Evolutionary conservation across 2,329 filamentous ascomycete genomes (phyloP).

Genomic region (Didymosphaeria variabile): DNA sequence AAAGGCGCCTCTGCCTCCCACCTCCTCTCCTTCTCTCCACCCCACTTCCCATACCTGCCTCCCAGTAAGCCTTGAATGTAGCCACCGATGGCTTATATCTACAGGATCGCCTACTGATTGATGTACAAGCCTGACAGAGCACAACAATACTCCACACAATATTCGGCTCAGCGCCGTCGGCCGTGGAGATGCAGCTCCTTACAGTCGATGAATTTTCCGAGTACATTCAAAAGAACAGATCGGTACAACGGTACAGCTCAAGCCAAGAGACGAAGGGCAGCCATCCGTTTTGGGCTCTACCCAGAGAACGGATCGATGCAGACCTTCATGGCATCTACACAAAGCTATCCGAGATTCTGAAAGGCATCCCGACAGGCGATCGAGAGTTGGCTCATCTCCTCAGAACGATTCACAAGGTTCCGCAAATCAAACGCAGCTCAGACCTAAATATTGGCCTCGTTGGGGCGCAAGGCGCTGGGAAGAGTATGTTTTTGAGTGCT

Average conservation of each 20-base stretch:
- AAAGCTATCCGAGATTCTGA: not conserved
- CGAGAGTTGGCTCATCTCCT: constrained; percentile 25
- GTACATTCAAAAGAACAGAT: not conserved
- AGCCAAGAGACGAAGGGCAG: constrained; percentile 6
- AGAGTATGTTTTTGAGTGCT: constrained; percentile 29
- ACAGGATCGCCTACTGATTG: not conserved
- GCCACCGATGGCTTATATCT: not conserved
- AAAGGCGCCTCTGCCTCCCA: not conserved
- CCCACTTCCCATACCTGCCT: too few relatives aligned
- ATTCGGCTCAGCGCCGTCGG: not conserved
- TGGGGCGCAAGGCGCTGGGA: constrained; percentile 35
- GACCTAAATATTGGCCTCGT: constrained; percentile 27
- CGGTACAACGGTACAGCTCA: constrained; percentile 8
- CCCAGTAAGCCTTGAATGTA: not conserved
- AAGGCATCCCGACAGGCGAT: constrained; percentile 16
- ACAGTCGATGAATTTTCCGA: constrained; percentile 17
- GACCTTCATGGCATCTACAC: constrained; percentile 9
- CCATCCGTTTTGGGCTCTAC: constrained; percentile 15
- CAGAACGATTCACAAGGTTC: constrained; percentile 14
- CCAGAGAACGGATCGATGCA: constrained; percentile 6
- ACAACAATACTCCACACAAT: not conserved
- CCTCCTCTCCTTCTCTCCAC: not conserved
- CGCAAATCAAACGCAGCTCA: constrained; percentile 19
- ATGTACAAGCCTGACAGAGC: not conserved
- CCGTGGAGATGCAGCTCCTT: not conserved